Evolutionary conservation across 306 rosid genomes (phyloP), one percentile per base, ranked within the genome.

Genomic region (Elaeagnus macrophylla): DNA sequence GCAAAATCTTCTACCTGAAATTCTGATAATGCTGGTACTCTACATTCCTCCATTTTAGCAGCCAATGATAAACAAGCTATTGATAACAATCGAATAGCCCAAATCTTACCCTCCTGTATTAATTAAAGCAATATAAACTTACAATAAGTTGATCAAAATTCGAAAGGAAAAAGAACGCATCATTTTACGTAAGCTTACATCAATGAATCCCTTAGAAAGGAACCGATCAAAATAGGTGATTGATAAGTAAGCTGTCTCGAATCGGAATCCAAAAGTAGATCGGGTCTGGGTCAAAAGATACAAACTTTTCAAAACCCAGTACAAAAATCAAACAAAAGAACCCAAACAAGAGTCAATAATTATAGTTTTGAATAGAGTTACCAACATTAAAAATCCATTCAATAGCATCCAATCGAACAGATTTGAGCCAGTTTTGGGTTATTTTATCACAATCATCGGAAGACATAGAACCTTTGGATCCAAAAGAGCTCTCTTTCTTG

Each of bases 321-420:
- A 25, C 10, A n/a, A 10, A 32, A 41, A 45, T 16, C 0, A 42
- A 11, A 12, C 8, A 36, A 53, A 12, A 6, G 43, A 40, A 45
- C 16, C 20, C 17, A 1, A 46, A 15, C 10, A 20, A 43, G 39
- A 51, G 37, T 50, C 17, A 39, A 6, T 19, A 13, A 13, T 7
- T 7, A 48, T 40, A 40, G 56, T 47, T 20, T 61, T 25, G 39
- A 44, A 16, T 40, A 57, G 41, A 61, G 55, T 61, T 57, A 86
- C 97, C 17, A 69, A 85, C 97, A 69, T 78, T 80, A 80, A 84
- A 75, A 91, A 84, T 78, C 97, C 97, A 91, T 15, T 82, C 71
- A 61, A 84, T 66, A 54, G 89, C 79, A 61, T 78, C 74, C 18
- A 77, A 54, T 15, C 96, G 97, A 54, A 76, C 83, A 67, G 36